Evolutionary conservation across 2,329 filamentous ascomycete genomes (phyloP), one percentile per base, ranked within the genome.

Genomic region (Pleoardoris graminearum): DNA sequence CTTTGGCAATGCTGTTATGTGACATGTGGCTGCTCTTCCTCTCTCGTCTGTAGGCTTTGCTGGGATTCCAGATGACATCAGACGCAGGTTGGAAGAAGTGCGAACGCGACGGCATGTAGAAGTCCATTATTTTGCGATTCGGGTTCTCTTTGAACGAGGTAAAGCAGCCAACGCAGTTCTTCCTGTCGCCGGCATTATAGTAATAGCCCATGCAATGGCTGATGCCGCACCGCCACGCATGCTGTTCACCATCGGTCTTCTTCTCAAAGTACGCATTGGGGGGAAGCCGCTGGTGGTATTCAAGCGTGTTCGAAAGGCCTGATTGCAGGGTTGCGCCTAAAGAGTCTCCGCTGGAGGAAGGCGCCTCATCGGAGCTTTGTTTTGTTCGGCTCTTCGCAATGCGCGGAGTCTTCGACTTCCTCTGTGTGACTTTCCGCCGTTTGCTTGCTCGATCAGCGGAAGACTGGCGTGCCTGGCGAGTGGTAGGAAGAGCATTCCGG

Each of bases 141-240:
- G 33, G 27, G 3, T 59, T 61, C 3, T 58, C 46, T 2, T 36
- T 53, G 12, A 62, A 32, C 16, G 61, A 48, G 3, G 60, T 64
- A 30, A 58, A 56, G 27, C 67, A 68, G 5, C 66, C 66, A 4
- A 39, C 36, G 44, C 66, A 68, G 10, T 47, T 47, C 36, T 59
- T 66, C 33, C 65, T 53, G 25, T 65, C 57, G 16, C 67, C 67
- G 3, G 65, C 60, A 42, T 66, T 67, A 55, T 68, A 69, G 49
- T 68, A 68, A 30, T 63, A 43, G 1, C 65, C 67, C 44, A 68
- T 51, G 7, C 59, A 51, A 33, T 69, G 65, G 8, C 59, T 65
- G 19, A 61, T 59, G 7, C 61, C 58, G 48, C 67, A 69, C 30
- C 60, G 62, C 67, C 67, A 69, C 7, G 47, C 67, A 3, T 27